Evolutionary conservation across 345 rosid species (phyloP).

Genomic region (Ailanthus altissimus): DNA sequence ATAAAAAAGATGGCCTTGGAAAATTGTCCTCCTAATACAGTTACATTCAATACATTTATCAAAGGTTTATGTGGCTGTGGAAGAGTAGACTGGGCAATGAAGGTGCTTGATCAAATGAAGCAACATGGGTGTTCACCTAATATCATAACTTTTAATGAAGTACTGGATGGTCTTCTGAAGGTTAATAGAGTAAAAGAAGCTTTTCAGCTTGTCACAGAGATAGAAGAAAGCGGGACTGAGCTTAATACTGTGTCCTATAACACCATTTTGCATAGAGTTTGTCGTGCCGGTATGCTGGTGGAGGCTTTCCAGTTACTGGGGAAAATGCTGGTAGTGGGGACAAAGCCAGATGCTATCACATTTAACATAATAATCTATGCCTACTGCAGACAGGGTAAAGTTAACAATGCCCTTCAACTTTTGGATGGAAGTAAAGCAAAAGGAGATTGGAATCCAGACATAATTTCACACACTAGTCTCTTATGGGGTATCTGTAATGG

Average conservation of each 20-base stretch:
- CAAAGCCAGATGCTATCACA: constrained; percentile 60
- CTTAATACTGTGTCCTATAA: constrained; percentile 63
- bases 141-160: constrained; percentile 65
- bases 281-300: constrained; percentile 46
- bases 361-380: constrained; percentile 56
- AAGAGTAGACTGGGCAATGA: constrained; percentile 62
- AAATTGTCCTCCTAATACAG: constrained; percentile 60
- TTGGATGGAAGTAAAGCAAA: constrained; percentile 40
- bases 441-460: constrained; percentile 61
- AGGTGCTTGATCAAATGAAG: constrained; percentile 55
- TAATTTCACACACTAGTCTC: constrained; percentile 62
- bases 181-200: constrained; percentile 48
- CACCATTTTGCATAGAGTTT: constrained; percentile 62
- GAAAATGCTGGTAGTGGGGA: constrained; percentile 59
- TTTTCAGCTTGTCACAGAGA: constrained; percentile 47
- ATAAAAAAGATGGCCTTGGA: constrained; percentile 57
- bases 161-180: constrained; percentile 61
- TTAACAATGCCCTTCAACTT: constrained; percentile 45
- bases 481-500: constrained; percentile 63
- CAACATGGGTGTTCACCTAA: constrained; percentile 54
- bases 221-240: constrained; percentile 45
- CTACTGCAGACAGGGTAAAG: constrained; percentile 54
- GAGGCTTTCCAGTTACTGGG: constrained; percentile 59
- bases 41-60: constrained; percentile 68
- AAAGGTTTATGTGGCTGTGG: constrained; percentile 66